Conservation (phyloP, 2,329 filamentous ascomycete genomes). For the Saccharata proteae region DNA sequence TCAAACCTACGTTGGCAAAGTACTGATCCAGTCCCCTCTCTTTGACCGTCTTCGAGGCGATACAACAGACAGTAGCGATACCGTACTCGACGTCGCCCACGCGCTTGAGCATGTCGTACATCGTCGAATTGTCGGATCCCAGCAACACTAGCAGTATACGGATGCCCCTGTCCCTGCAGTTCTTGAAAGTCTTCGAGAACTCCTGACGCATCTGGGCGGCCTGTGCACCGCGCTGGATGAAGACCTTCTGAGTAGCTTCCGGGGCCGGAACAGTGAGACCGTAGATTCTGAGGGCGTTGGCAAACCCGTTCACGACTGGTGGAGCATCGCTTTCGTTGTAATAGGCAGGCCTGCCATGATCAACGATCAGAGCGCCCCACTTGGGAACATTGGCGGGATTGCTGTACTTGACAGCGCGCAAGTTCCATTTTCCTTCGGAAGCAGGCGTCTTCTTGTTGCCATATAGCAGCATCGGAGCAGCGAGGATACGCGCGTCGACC, state of each 20-base stretch:
- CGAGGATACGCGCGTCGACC: constrained; percentile 58
- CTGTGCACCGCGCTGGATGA: constrained; percentile 3
- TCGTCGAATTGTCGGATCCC: constrained; percentile 17
- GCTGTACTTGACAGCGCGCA: constrained; percentile 30
- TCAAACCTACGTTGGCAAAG: constrained; percentile 39
- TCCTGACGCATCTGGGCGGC: constrained; percentile 3
- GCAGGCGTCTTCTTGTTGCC: constrained; percentile 19
- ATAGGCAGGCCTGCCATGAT: constrained; percentile 3
- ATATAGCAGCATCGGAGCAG: constrained; percentile 51
- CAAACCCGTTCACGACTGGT: constrained; percentile 2
- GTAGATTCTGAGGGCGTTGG: constrained; percentile 3
- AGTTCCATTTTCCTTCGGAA: constrained; percentile 55
- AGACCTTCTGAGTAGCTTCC: constrained; percentile 3
- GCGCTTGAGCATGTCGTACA: constrained; percentile 20
- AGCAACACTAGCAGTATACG: constrained; percentile 17
- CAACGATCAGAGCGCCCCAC: constrained; percentile 22
- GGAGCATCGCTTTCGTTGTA: constrained; percentile 3
- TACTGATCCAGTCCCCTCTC: constrained; percentile 22
- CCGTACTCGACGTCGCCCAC: constrained; percentile 14
- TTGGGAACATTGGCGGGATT: constrained; percentile 12
- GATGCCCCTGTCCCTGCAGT: constrained; percentile 5
- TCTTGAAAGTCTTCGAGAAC: constrained; percentile 2
- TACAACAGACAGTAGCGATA: constrained; percentile 15
- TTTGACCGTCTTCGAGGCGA: constrained; percentile 25
- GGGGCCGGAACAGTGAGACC: constrained; percentile 4